Conservation (phyloP, 495 filamentous ascomycete genomes). For the Neohortaea acidophila region DNA sequence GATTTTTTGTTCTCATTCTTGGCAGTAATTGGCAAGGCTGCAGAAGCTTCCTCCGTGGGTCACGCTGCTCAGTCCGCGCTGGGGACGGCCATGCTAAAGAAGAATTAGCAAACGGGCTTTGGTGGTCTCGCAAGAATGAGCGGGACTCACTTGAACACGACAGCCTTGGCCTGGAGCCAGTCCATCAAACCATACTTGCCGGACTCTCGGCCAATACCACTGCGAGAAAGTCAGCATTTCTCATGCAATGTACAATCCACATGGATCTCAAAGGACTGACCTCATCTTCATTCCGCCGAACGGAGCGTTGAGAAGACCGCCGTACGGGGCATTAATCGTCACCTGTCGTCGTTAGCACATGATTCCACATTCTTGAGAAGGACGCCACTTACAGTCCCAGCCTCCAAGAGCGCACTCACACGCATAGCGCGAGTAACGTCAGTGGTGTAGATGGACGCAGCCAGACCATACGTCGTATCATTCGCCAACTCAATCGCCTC, state of each 20-base stretch:
- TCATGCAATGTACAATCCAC: too few relatives aligned
- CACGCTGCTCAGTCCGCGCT: too few relatives aligned
- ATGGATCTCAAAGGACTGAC: too few relatives aligned
- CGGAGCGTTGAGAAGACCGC: constrained; percentile 18
- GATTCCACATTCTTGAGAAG: too few relatives aligned
- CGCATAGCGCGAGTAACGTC: constrained; percentile 86
- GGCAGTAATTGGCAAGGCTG: too few relatives aligned
- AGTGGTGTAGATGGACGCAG: constrained; percentile 81
- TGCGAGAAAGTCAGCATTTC: too few relatives aligned
- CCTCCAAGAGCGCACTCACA: constrained; percentile 62
- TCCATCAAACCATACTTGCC: constrained; percentile 28
- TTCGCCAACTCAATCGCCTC: constrained; percentile 74
- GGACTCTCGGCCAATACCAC: constrained; percentile 33
- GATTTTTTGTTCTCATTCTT: too few relatives aligned
- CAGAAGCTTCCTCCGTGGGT: too few relatives aligned
- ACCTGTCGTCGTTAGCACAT: too few relatives aligned
- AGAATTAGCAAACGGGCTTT: not conserved
- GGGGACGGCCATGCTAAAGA: not conserved
- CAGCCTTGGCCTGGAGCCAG: constrained; percentile 32
- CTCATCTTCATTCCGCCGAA: constrained; percentile 40
- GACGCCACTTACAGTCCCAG: constrained; percentile 95
- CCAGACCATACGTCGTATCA: constrained; percentile 71
- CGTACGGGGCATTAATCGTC: constrained; percentile 1
- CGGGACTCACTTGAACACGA: constrained; percentile 2
- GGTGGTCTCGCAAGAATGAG: not conserved